A percentile compares a stretch with the other conserved stretches of the same genome.
Conservation (phyloP, 352 stramenopile genomes). For the Globisporangium cystogenes region DNA sequence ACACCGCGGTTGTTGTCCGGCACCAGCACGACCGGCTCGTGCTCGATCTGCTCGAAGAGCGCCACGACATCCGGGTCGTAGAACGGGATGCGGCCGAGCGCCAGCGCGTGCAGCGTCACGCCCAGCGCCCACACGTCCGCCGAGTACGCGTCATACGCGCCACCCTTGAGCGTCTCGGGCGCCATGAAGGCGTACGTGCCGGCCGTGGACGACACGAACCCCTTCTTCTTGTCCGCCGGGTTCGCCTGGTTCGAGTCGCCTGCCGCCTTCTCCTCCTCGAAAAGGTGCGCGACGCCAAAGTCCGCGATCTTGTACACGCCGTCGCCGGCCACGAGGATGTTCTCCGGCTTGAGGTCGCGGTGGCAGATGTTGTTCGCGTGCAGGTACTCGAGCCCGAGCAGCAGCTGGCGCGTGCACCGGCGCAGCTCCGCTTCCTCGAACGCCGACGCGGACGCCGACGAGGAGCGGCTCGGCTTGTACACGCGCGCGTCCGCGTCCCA, state of each 20-base stretch:
- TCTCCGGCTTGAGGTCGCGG: constrained; percentile 83
- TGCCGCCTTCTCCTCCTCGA: constrained; percentile 44
- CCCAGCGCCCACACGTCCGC: constrained; percentile 87
- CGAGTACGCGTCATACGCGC: constrained; percentile 72
- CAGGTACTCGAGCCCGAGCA: constrained; percentile 78
- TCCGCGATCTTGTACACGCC: constrained; percentile 81
- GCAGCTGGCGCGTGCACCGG: constrained; percentile 57
- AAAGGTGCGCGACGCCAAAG: constrained; percentile 82
- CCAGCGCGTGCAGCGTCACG: constrained; percentile 77
- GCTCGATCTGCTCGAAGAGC: constrained; percentile 84
- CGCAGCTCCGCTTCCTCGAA: constrained; percentile 60
- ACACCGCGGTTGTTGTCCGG: constrained; percentile 18
- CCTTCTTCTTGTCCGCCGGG: constrained; percentile 43
- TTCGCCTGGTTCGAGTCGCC: constrained; percentile 8
- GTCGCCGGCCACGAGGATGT: constrained; percentile 67
- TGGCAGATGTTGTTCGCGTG: constrained; percentile 87
- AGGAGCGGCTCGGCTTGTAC: constrained; percentile 29
- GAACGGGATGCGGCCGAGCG: constrained; percentile 80
- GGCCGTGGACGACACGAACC: constrained; percentile 71
- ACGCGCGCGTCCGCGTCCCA: constrained; percentile 53
- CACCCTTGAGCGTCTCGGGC: constrained; percentile 74
- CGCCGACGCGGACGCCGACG: background rate
- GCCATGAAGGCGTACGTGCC: constrained; percentile 86
- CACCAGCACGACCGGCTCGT: constrained; percentile 30
- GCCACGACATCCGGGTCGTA: constrained; percentile 73